Percentiles rank a stretch among this genome's conserved stretches.
Evolutionary conservation across 805 yeast genomes (phyloP).

Genomic region (Wickerhamiella alocasiicola): DNA sequence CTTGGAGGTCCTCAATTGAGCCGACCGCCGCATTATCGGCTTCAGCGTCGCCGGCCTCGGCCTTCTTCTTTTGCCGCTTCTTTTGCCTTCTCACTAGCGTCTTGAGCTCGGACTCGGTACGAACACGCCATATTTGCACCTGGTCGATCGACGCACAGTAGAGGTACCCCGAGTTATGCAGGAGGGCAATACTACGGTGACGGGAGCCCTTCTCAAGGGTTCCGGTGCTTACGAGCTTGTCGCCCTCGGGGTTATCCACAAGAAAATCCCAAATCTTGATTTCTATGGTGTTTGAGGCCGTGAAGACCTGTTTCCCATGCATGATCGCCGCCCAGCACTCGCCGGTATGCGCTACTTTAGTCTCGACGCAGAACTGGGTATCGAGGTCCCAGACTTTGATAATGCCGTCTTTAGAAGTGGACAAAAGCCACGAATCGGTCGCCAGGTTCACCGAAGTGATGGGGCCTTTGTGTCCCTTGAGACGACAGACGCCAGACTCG

Average conservation of each 20-base stretch:
- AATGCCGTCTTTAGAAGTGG: slow-evolving; percentile 80
- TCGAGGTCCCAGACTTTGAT: slow-evolving; percentile 89
- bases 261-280: slow-evolving; percentile 74
- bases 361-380: slow-evolving; percentile 81
- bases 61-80: slow-evolving; percentile 60
- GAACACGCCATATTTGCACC: slow-evolving; percentile 64
- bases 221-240: slow-evolving; percentile 48
- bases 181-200: slow-evolving; percentile 17
- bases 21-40: too few species aligned
- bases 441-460: slow-evolving; percentile 62
- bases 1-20: too few species aligned
- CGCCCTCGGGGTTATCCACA: slow-evolving; percentile 39
- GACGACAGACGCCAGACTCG: slow-evolving; percentile 76
- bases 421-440: slow-evolving; percentile 51
- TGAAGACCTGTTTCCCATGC: slow-evolving; percentile 35
- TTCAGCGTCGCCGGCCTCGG: slow-evolving; percentile 30
- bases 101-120: slow-evolving; percentile 63
- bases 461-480: slow-evolving; percentile 80
- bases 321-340: slow-evolving; percentile 75
- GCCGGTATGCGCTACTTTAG: slow-evolving; percentile 84
- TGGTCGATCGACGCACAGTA: slow-evolving; percentile 61
- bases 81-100: slow-evolving; percentile 68
- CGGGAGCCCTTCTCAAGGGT: slow-evolving; percentile 46
- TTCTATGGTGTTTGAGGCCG: slow-evolving; percentile 72
- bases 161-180: slow-evolving; percentile 10